Evolutionary conservation across 108 stramenopile genomes (phyloP).

Genomic region (Cyclotella distinguenda): DNA sequence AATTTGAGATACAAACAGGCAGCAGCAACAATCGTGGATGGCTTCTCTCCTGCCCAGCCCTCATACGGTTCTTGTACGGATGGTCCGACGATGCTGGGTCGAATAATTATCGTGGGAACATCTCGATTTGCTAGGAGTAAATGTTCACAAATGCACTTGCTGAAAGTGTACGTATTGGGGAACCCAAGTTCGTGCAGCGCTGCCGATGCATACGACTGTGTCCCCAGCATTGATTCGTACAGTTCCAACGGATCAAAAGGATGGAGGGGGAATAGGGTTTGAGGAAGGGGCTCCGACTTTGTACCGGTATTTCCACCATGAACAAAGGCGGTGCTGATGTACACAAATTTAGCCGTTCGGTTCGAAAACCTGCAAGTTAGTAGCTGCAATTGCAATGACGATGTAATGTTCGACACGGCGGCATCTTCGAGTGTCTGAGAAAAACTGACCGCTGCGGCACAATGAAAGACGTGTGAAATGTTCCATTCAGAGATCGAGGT

Average conservation of each 20-base stretch:
- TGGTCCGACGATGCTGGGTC: conserved; percentile 89
- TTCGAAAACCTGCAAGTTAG: conserved; percentile 48
- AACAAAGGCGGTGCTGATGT: conserved; percentile 89
- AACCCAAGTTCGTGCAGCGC: conserved; percentile 77
- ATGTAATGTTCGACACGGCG: conserved; percentile 75
- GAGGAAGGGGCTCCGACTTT: conserved; percentile 51
- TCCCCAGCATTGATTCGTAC: conserved; percentile 75
- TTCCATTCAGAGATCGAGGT: conserved; percentile 29
- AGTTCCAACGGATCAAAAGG: conserved; percentile 66
- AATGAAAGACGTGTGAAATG: conserved; percentile 80
- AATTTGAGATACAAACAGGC: conserved; percentile 70
- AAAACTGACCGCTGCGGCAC: conserved; percentile 86
- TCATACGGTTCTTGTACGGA: conserved; percentile 68
- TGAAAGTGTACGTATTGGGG: conserved; percentile 86
- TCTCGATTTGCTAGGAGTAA: conserved; percentile 46
- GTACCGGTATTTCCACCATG: conserved; percentile 75
- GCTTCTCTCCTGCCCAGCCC: conserved; percentile 86
- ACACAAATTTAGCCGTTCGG: conserved; percentile 62
- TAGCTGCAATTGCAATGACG: conserved; percentile 62
- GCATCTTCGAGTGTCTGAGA: conserved; percentile 74
- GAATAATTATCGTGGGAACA: conserved; percentile 68
- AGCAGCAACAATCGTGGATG: conserved; percentile 86
- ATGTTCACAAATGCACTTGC: conserved; percentile 89
- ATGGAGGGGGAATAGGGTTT: conserved; percentile 57
- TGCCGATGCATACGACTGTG: conserved; percentile 73